Evolutionary conservation across 495 filamentous ascomycete genomes (phyloP).

Genomic region (Hyaloscypha hepaticicola): DNA sequence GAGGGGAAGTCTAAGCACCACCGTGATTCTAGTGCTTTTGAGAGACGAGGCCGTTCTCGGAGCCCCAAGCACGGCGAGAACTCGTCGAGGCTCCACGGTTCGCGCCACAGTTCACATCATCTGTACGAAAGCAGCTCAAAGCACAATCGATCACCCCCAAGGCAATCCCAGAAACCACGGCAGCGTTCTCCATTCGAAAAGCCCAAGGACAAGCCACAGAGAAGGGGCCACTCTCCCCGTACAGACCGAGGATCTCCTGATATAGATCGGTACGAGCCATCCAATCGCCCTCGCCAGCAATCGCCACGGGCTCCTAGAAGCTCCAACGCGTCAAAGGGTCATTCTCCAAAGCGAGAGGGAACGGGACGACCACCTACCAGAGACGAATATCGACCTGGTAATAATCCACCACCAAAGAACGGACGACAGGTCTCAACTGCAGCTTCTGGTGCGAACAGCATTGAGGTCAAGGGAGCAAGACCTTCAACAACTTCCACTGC

Average conservation of each 20-base stretch:
- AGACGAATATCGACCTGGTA: constrained; percentile 26
- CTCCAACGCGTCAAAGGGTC: constrained; percentile 14
- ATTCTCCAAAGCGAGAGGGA: constrained; percentile 21
- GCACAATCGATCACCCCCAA: constrained; percentile 21
- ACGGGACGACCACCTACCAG: constrained; percentile 15
- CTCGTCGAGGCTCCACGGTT: constrained; percentile 15
- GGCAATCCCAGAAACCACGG: constrained; percentile 14
- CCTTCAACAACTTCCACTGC: constrained; percentile 16
- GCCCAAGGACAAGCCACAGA: constrained; percentile 15
- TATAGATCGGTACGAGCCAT: constrained; percentile 29
- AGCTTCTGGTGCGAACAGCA: constrained; percentile 29
- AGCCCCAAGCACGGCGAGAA: constrained; percentile 22
- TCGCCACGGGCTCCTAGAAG: constrained; percentile 27
- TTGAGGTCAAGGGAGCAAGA: constrained; percentile 23
- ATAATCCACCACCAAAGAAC: constrained; percentile 17
- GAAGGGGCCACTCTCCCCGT: constrained; percentile 18
- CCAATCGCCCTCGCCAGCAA: constrained; percentile 26
- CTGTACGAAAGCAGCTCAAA: constrained; percentile 15
- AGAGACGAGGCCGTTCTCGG: constrained; percentile 27
- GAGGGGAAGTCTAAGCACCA: constrained; percentile 36
- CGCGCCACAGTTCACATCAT: constrained; percentile 10
- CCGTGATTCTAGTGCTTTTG: constrained; percentile 29
- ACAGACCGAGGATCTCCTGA: constrained; percentile 22
- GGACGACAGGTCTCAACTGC: constrained; percentile 9
- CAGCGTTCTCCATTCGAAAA: constrained; percentile 24